Evolutionary conservation across 345 rosid genomes (phyloP).

Genomic region (Syzygium oleosum): DNA sequence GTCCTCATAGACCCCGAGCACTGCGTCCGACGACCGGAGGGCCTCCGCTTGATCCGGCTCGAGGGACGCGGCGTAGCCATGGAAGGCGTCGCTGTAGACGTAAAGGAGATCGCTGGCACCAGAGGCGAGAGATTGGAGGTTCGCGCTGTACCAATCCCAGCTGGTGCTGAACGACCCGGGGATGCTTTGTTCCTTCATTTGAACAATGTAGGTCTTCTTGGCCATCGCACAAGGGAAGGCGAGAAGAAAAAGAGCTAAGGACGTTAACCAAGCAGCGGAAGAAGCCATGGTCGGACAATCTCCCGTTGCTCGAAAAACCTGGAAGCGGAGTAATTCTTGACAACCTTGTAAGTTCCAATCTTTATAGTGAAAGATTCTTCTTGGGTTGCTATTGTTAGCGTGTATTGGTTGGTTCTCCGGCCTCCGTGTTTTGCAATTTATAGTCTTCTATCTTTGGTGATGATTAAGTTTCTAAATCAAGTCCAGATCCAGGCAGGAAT

Average conservation of each 20-base stretch:
- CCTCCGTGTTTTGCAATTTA: not conserved
- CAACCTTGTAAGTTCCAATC: not conserved
- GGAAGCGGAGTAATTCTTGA: not conserved
- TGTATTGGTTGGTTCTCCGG: not conserved
- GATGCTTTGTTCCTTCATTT: constrained; percentile 51
- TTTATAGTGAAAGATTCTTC: not conserved
- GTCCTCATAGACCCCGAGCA: constrained; percentile 69
- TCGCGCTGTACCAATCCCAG: constrained; percentile 59
- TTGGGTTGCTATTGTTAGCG: not conserved
- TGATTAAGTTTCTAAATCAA: not conserved
- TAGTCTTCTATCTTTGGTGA: too few species aligned
- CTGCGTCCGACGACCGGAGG: constrained; percentile 37
- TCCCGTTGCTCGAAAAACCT: not conserved
- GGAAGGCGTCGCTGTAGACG: constrained; percentile 44
- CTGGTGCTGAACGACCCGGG: constrained; percentile 43
- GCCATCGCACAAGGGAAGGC: not conserved
- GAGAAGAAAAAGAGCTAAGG: not conserved
- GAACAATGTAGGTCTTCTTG: constrained; percentile 61
- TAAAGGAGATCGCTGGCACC: constrained; percentile 22
- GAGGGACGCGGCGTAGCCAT: constrained; percentile 72
- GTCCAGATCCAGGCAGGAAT: not conserved
- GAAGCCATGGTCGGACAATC: not conserved
- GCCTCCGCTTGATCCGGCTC: constrained; percentile 37
- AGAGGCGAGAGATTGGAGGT: constrained; percentile 41
- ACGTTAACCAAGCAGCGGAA: not conserved